Evolutionary conservation across 805 yeast species (phyloP).

Genomic region (Yamadazyma sp.): DNA sequence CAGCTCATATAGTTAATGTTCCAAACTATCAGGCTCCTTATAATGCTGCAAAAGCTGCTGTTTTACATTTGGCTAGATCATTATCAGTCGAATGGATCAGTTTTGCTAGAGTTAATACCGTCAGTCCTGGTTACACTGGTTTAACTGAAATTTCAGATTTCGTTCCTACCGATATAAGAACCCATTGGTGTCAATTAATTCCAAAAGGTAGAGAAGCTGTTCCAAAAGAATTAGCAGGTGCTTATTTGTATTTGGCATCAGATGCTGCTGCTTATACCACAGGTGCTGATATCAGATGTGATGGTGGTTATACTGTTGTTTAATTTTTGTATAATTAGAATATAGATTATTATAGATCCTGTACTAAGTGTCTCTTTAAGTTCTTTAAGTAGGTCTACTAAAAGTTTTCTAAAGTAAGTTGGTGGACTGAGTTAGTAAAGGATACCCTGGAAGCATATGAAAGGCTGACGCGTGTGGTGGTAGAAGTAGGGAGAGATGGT

Average conservation of each 20-base stretch:
- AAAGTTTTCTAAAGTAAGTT: too few relatives aligned
- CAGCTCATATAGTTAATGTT: constrained; percentile 80
- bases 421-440: too few relatives aligned
- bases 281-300: constrained; percentile 73
- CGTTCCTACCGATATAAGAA: constrained; percentile 33
- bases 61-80: constrained; percentile 70
- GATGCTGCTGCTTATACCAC: constrained; percentile 79
- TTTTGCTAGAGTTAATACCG: constrained; percentile 79
- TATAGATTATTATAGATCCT: neutral
- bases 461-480: too few relatives aligned
- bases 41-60: constrained; percentile 85
- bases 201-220: constrained; percentile 77
- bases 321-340: constrained; percentile 16
- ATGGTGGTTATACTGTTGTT: constrained; percentile 69
- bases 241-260: constrained; percentile 74
- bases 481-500: too few relatives aligned
- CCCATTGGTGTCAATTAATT: constrained; percentile 41
- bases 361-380: neutral
- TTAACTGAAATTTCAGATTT: constrained; percentile 55
- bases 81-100: constrained; percentile 85
- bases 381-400: too few relatives aligned
- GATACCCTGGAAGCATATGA: too few relatives aligned
- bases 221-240: constrained; percentile 75
- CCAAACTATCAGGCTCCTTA: constrained; percentile 87
- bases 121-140: constrained; percentile 83